Evolutionary conservation across 495 filamentous ascomycete species (phyloP), one percentile per base, ranked within the genome.

Genomic region (Talaromyces adpressus): DNA sequence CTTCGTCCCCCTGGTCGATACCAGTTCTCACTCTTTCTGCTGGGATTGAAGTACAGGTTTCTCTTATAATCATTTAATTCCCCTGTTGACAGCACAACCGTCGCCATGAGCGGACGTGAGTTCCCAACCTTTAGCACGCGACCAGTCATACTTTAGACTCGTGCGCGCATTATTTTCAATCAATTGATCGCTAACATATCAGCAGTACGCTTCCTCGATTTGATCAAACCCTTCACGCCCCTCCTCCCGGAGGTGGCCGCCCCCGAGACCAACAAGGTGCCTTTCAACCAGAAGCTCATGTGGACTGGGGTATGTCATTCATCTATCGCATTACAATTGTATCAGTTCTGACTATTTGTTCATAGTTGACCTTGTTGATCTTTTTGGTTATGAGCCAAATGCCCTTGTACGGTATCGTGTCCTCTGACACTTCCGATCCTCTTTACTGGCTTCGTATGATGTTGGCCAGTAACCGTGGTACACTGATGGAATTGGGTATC

Each of bases 371-470:
- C 62, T 83, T 97, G 68, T 80, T 97, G 72, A 95, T 97, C 81
- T 98, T 98, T 86, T 83, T 98, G 89, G 93, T 99, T 75, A 99
- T 99, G 95, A 96, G 91, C 80, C 94, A 99, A 80, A 98, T 99
- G 94, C 95, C 95, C 64, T 79, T 95, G 65, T 96, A 95, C 70
- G 91, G 92, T 77, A 96, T 95, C 75, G 92, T 96, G 67, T 95
- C 93, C 62, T 97, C 93, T 65, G 94, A 98, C 79, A 92, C 89
- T 61, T 95, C 91, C 49, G 95, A 99, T 81, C 95, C 95, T 65
- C 81, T 99, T 72, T 99, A 98, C 87, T 99, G 95, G 95, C 85
- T 99, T 70, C 89, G 95, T 73, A 98, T 98, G 93, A 96, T 98
- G 92, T 80, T 98, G 83, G 95, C 95, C 71, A 95, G 90, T 90